Percentiles rank a stretch among this genome's conserved stretches.
These are phyloP conservation scores for Patellifolia procumbens DNA, from an alignment of 179 eudicot genomes.

Conservation along the genomic window DNA sequence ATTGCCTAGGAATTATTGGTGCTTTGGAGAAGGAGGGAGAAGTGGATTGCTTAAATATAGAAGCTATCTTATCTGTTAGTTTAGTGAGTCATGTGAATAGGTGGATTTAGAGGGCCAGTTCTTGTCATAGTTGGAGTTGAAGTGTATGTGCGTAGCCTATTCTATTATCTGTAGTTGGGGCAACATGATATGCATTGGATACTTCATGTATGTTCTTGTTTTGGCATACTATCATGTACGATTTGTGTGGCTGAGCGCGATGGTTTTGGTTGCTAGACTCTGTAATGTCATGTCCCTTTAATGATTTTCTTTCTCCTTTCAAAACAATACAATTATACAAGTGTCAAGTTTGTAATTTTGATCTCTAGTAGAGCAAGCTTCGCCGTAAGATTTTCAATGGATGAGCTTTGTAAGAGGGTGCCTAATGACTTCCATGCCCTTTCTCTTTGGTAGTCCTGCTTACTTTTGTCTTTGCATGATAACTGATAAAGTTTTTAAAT, in stretches of 20 bases:
- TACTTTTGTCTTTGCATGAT: not conserved
- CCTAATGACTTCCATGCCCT: too few species aligned
- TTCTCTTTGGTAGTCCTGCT: not conserved
- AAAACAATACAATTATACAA: not conserved
- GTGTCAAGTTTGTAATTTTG: not conserved
- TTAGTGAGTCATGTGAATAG: not conserved
- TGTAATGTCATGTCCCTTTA: not conserved
- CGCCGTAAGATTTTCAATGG: not conserved
- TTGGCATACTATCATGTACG: not conserved
- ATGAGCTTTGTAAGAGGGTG: not conserved
- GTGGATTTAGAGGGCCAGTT: not conserved
- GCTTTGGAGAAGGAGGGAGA: not conserved
- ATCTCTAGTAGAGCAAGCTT: not conserved
- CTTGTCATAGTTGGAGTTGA: not conserved
- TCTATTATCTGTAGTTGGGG: not conserved
- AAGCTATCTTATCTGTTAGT: not conserved
- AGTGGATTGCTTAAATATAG: not conserved
- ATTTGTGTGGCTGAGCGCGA: not conserved
- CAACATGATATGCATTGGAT: not conserved
- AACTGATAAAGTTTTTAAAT: not conserved
- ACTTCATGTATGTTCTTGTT: not conserved
- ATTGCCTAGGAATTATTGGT: not conserved
- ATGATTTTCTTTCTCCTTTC: not conserved
- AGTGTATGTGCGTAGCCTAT: not conserved
- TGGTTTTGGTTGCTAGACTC: not conserved